Evolutionary conservation across 2,329 filamentous ascomycete species (phyloP), one percentile per base, ranked within the genome.

Genomic region (Cladorrhinum sp.): DNA sequence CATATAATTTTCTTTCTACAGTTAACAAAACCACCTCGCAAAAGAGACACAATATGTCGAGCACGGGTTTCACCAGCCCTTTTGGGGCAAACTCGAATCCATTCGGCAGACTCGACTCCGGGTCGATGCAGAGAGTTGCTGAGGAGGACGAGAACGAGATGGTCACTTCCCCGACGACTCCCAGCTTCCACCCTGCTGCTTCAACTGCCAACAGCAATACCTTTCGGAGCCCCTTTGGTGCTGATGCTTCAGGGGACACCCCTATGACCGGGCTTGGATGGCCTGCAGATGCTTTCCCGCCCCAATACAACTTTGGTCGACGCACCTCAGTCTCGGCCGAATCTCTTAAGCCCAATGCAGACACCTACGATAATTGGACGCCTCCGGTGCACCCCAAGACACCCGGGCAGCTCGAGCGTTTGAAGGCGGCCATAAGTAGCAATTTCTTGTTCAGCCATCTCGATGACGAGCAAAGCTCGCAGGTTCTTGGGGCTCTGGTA

Each of bases 301-400:
- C 86, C 68, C 93, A 98, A 74, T 98, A 97, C 79, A 96, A 96
- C 75, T 88, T 96, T 76, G 90, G 86, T 69, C 90, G 95, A 65
- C 91, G 95, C 70, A 97, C 93, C 42, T 98, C 95, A 2, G 95
- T 99, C 57, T 98, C 95, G 46, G 95, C 95, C 55, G 95, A 99
- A 77, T 97, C 94, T 1, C 82, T 98, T 71, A 96, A 96, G 75
- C 95, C 95, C 18, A 90, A 88, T 54, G 87, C 90, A 30, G 88
- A 92, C 62, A 86, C 86, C 60, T 88, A 91, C 70, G 92, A 95
- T 74, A 95, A 91, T 75, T 99, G 94, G 93, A 84, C 87, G 28
- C 92, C 95, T 8, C 95, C 95, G 2, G 85, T 85, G 69, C 92
- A 95, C 73, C 84, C 87, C 65, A 99, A 99, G 80, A 86, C 90